Base-by-base conservation (phyloP, 495 filamentous ascomycete genomes). In the Penicillium verhagenii region DNA sequence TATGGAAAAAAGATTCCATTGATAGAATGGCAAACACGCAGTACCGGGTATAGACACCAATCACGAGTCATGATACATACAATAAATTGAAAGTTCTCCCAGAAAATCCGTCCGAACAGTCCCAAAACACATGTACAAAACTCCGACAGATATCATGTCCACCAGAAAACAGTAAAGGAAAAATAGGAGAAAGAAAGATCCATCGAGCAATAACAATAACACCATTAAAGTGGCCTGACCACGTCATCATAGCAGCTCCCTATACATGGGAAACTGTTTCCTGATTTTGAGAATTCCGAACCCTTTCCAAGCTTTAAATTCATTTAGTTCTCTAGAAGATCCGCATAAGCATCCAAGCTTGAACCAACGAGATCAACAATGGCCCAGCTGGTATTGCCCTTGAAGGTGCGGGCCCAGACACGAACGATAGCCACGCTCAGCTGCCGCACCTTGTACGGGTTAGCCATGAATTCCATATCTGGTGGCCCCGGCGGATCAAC, bases 371-470 rank as follows among this genome's bases (percentile, higher is more conserved):
- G 53, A 48, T 81, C 79, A 26, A 80, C 75, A 56, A 81, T 75
- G 1, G 73, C 78, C 75, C 79, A 78, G 53, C 77, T 79, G n/a
- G 75, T 78, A 45, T 80, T 79, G n/a, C 79, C 76, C 53, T 77
- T 77, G 59, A 80, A 80, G 1, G 77, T 79, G 29, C 76, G 68
- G 11, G 75, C 78, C 78, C 78, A 80, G 23, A 80, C 76, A 20
- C 74, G 76, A n/a, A 80, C 72, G 53, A 80, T 79, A 10, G 76
- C 72, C 54, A 80, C 67, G 56, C 76, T 79, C 3, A 79, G 67
- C 57, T 77, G 76, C 10, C 68, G 72, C 31, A 72, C 72, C 53
- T 79, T 79, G 48, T 68, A 75, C 14, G 69, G 73, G 48, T 74
- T 74, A 20, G 73, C 60, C 56, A 79, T 66, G 54, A 79, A 77